phyloP scores from a whole-genome alignment of 495 filamentous ascomycete species.

The Hypoxylon crocopeplum region DNA sequence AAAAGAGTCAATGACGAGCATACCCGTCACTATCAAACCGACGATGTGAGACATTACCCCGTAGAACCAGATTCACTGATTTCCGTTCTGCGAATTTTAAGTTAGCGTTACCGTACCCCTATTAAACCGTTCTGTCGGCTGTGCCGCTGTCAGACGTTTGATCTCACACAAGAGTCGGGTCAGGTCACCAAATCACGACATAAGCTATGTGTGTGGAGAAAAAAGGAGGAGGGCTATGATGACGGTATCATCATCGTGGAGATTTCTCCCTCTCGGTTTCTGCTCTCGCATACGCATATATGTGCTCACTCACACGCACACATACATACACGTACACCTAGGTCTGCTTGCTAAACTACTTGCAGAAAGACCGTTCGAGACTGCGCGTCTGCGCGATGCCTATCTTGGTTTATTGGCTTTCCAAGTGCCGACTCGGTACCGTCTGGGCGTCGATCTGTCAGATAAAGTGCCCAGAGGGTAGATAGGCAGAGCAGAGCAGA shows the following conservation, averaged over 20 bases:
- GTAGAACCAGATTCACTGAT: slow-evolving; percentile 14
- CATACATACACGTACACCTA: slow-evolving; percentile 9
- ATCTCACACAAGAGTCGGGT: slow-evolving; percentile 20
- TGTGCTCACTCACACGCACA: background rate
- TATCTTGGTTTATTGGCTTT: slow-evolving; percentile 13
- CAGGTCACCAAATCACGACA: slow-evolving; percentile 16
- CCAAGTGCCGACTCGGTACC: slow-evolving; percentile 23
- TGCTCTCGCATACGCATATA: too few species aligned
- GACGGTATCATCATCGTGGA: slow-evolving; percentile 12
- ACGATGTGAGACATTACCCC: slow-evolving; percentile 30
- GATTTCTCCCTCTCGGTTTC: background rate
- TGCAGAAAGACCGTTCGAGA: slow-evolving; percentile 14
- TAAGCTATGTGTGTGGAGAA: slow-evolving; percentile 8
- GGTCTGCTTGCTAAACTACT: slow-evolving; percentile 7
- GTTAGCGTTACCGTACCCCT: slow-evolving; percentile 8
- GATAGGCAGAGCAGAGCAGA: background rate
- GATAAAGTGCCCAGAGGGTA: slow-evolving; percentile 3
- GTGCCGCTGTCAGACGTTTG: slow-evolving; percentile 28
- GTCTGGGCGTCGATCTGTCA: slow-evolving; percentile 25
- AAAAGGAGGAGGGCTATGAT: background rate
- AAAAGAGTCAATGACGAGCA: slow-evolving; percentile 33
- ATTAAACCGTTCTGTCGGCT: slow-evolving; percentile 18
- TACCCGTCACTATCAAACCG: slow-evolving; percentile 24
- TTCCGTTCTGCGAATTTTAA: slow-evolving; percentile 7
- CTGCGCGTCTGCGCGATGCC: slow-evolving; percentile 11